Base-by-base conservation (phyloP, 2,329 filamentous ascomycete genomes). In the Zarea fungicola region DNA sequence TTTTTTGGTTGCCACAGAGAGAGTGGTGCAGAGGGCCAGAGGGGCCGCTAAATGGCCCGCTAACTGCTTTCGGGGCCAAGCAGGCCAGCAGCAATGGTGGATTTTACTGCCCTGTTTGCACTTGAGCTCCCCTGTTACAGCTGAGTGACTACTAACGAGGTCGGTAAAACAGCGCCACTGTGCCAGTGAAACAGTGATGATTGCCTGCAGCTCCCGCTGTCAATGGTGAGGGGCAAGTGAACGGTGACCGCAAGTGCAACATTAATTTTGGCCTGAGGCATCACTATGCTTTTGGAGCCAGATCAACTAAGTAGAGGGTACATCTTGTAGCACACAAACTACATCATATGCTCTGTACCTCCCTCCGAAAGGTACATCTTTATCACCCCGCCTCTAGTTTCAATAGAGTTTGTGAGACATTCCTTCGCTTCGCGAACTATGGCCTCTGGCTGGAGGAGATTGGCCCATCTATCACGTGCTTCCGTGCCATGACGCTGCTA, bases 1-100 rank as follows among this genome's bases (percentile, higher is more conserved):
- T 29, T 42, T 31, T 26, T 42, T 32, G 31, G 48, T 50, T 50
- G 48, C 48, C 48, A 49, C 37, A 50, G 41, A 39, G 48, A 40
- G 48, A 45, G 31, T n/a, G n/a, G n/a, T n/a, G n/a, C n/a, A 44
- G 48, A 37, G 28, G 44, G 34, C 36, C 45, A 42, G 29, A 42
- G 37, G 26, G 13, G 37, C n/a, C 13, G 13, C 45, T 28, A 22
- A 13, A 40, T 25, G 34, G 5, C 19, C 18, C 41, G 41, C 48
- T 50, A 50, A 23, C 48, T 28, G 28, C 13, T 22, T 42, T 42
- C 19, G 46, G 39, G 31, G 31, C 6, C 7, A n/a, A n/a, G n/a
- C n/a, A n/a, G n/a, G n/a, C n/a, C n/a, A n/a, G n/a, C n/a, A n/a
- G n/a, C n/a, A n/a, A n/a, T n/a, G n/a, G n/a, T n/a, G n/a, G n/a